phyloP scores from a whole-genome alignment of 208 protist species.

The Herpetomonas samuelpessoai region DNA sequence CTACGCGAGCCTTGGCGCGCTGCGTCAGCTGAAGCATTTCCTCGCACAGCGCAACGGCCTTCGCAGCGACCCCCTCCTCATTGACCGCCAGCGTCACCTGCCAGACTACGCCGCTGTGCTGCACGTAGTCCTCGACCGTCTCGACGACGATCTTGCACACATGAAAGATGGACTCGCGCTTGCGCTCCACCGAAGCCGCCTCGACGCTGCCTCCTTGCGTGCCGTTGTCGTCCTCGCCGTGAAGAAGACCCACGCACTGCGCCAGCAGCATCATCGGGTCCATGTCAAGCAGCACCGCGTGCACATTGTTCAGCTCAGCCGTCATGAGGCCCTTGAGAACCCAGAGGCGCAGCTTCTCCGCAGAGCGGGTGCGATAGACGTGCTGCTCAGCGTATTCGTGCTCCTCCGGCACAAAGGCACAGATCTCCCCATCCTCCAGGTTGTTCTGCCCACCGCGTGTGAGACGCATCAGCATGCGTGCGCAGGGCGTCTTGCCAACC shows the following conservation, averaged over 20 bases:
- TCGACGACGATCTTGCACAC: constrained; percentile 84
- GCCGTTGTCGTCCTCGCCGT: constrained; percentile 26
- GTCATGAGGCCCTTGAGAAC: constrained; percentile 71
- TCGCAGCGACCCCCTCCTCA: constrained; percentile 20
- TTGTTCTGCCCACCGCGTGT: constrained; percentile 31
- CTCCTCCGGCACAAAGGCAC: constrained; percentile 30
- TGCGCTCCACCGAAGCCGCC: constrained; percentile 17
- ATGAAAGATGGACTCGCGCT: constrained; percentile 55
- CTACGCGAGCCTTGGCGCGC: constrained; percentile 34
- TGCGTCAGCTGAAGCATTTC: constrained; percentile 45
- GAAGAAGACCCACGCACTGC: constrained; percentile 71
- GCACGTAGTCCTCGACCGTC: constrained; percentile 85
- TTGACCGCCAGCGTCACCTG: constrained; percentile 55
- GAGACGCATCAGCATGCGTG: constrained; percentile 60
- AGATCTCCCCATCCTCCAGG: constrained; percentile 42
- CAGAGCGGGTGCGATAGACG: constrained; percentile 69
- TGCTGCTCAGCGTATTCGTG: constrained; percentile 39
- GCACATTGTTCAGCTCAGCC: constrained; percentile 64
- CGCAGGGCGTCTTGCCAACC: constrained; percentile 26
- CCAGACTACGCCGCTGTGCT: constrained; percentile 85
- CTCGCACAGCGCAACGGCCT: constrained; percentile 20
- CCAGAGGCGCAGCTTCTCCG: constrained; percentile 79
- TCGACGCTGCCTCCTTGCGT: neutral
- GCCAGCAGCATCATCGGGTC: constrained; percentile 61
- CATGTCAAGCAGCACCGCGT: constrained; percentile 67